These are phyloP conservation scores for Biscogniauxia mediterranea DNA, from an alignment of 2,329 filamentous ascomycete species.

Conservation along the genomic window DNA sequence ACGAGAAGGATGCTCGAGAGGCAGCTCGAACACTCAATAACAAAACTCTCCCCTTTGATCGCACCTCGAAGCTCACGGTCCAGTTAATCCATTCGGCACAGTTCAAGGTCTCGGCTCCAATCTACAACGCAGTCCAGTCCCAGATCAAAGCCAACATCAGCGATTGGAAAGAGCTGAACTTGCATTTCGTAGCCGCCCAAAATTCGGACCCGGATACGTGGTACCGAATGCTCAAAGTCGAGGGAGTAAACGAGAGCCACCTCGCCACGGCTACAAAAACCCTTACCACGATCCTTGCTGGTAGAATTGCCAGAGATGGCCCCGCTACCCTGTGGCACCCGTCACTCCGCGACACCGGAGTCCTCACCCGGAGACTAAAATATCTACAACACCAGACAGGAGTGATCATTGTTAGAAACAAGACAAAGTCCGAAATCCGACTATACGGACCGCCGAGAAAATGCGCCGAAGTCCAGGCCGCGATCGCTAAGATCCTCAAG, in stretches of 20 bases:
- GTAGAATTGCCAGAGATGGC: conserved; percentile 28
- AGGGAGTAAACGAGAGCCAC: conserved; percentile 31
- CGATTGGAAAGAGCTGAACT: conserved; percentile 32
- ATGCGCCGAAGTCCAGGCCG: conserved; percentile 14
- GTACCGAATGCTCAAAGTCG: conserved; percentile 37
- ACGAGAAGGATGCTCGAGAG: conserved; percentile 36
- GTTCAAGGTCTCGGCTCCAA: conserved; percentile 36
- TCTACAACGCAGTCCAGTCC: conserved; percentile 33
- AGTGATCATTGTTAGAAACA: conserved; percentile 32
- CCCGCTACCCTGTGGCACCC: conserved; percentile 33
- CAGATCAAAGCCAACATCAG: conserved; percentile 27
- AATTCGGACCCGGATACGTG: conserved; percentile 18
- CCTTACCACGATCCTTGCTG: conserved; percentile 35
- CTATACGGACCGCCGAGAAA: conserved; percentile 27
- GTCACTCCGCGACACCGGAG: conserved; percentile 23
- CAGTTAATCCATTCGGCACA: conserved; percentile 36
- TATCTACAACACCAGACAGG: conserved; percentile 20
- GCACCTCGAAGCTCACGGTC: conserved; percentile 35
- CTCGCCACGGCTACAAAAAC: conserved; percentile 33
- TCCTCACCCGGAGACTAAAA: conserved; percentile 16
- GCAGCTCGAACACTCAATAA: conserved; percentile 34
- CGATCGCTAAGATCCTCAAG: conserved; percentile 16
- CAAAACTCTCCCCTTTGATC: conserved; percentile 30
- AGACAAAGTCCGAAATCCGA: conserved; percentile 28
- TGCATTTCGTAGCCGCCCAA: conserved; percentile 29